Conservation (phyloP, 495 filamentous ascomycete genomes). For the Aspergillus ostianus region DNA sequence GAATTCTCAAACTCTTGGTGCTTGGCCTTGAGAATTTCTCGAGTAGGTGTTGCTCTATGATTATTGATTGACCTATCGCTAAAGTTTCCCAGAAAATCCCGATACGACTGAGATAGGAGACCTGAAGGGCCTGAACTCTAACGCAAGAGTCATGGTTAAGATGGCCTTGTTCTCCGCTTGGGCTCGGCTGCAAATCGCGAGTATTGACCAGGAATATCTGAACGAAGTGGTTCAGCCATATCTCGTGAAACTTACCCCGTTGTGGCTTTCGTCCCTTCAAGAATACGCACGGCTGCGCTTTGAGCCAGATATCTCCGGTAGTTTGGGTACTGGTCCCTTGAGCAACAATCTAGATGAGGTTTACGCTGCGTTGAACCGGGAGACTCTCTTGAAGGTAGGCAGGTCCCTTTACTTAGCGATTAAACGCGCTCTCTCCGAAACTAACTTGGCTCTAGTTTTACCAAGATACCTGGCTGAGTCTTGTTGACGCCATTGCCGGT, state of each 20-base stretch:
- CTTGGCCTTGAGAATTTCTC: slow-evolving; percentile 91
- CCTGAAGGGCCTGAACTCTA: slow-evolving; percentile 87
- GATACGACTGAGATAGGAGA: slow-evolving; percentile 91
- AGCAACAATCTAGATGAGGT: slow-evolving; percentile 83
- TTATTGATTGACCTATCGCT: slow-evolving; percentile 8
- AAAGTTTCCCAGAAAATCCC: slow-evolving; percentile 47
- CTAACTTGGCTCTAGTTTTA: slow-evolving; percentile 67
- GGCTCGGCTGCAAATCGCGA: slow-evolving; percentile 97
- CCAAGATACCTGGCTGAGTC: slow-evolving; percentile 93
- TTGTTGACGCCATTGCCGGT: slow-evolving; percentile 96
- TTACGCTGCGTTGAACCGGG: slow-evolving; percentile 89
- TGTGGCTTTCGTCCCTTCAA: slow-evolving; percentile 90
- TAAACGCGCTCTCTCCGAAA: background rate
- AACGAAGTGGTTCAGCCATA: slow-evolving; percentile 87
- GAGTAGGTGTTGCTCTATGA: slow-evolving; percentile 35
- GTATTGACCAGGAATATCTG: slow-evolving; percentile 87
- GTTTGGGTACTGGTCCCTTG: slow-evolving; percentile 62
- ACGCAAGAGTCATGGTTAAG: slow-evolving; percentile 97
- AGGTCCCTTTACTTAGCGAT: background rate
- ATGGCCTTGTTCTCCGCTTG: slow-evolving; percentile 96
- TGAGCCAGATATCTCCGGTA: slow-evolving; percentile 94
- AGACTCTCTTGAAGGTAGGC: slow-evolving; percentile 76
- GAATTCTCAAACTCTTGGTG: slow-evolving; percentile 90
- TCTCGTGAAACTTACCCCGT: slow-evolving; percentile 79
- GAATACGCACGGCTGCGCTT: slow-evolving; percentile 94